Base-by-base conservation (phyloP, 192 early-diverging fungal species). In the Coemansia sp. region DNA sequence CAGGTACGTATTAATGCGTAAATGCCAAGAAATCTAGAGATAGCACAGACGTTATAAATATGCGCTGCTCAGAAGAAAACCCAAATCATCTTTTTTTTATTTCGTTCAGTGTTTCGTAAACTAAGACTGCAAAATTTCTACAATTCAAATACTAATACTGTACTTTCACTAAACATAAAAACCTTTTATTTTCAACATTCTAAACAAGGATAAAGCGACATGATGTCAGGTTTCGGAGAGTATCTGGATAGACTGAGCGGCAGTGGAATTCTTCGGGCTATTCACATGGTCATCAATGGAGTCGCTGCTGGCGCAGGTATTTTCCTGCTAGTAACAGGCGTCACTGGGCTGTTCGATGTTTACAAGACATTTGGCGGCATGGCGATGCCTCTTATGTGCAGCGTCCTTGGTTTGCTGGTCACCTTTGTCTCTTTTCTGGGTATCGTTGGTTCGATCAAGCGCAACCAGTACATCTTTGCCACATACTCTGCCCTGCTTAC, bases 341-440 rank as follows among this genome's bases (percentile, higher is more conserved):
- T 68, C 0, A 48, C 57, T 34, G 63, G 66, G 7, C 68, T 67
- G 10, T 69, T 66, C 33, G 57, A 71, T 49, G 38, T 48, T 48
- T 75, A 70, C 66, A 57, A 65, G 30, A 49, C 62, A 2, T 82
- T 85, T 45, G 72, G 73, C 28, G 82, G 83, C 14, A 69, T 57
- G 14, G 74, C 76, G 33, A 30, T 86, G 49, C 83, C 85, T 10
- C 56, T 82, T 10, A 20, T 69, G 4, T 55, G 64, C 48, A 70
- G 85, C 32, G 61, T 80, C 1, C 48, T 80, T 18, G 86, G 86
- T 48, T 33, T 57, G 0, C 33, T 77, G 2, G 81, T 87, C 0
- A 61, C 77, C 5, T 8, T 75, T 14, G 40, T 82, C 18, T 81
- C 85, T 3, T 60, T 85, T 18, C 8, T 87, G 3, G 86, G 86